Evolutionary conservation across 2,329 filamentous ascomycete species (phyloP).

Genomic region (Fusarium pseudocircinatum): DNA sequence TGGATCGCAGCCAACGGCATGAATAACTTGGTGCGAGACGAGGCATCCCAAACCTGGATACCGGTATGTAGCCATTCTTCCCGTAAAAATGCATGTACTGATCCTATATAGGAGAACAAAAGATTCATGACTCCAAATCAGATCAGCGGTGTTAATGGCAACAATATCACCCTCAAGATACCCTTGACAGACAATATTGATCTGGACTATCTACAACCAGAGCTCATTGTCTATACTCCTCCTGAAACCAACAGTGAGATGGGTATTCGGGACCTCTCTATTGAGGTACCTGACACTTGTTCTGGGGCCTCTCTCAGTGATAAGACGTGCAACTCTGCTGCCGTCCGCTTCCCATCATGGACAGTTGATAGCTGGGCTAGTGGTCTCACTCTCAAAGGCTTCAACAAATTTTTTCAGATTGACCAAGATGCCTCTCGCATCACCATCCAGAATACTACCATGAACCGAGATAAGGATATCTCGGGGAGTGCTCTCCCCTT

Average conservation of each 20-base stretch:
- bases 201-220: constrained; percentile 9
- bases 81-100: no score
- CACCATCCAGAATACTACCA: constrained; percentile 20
- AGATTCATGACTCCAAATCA: constrained; percentile 22
- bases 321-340: constrained; percentile 18
- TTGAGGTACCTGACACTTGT: constrained; percentile 16
- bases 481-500: constrained; percentile 13
- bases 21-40: constrained; percentile 17
- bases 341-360: constrained; percentile 31
- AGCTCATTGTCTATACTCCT: constrained; percentile 17
- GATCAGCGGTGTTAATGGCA: constrained; percentile 20
- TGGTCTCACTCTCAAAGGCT: constrained; percentile 21
- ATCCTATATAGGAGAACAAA: constrained; percentile 1
- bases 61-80: no score
- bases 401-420: constrained; percentile 35
- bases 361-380: constrained; percentile 35
- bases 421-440: constrained; percentile 27
- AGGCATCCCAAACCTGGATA: constrained; percentile 29
- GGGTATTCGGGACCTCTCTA: constrained; percentile 21
- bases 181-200: constrained; percentile 36
- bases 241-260: constrained; percentile 22
- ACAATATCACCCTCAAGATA: constrained; percentile 18
- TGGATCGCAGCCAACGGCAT: constrained; percentile 35
- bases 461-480: constrained; percentile 26
- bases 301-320: neutral